Evolutionary conservation across 495 filamentous ascomycete genomes (phyloP).

Genomic region (Staphylotrichum longicolle): DNA sequence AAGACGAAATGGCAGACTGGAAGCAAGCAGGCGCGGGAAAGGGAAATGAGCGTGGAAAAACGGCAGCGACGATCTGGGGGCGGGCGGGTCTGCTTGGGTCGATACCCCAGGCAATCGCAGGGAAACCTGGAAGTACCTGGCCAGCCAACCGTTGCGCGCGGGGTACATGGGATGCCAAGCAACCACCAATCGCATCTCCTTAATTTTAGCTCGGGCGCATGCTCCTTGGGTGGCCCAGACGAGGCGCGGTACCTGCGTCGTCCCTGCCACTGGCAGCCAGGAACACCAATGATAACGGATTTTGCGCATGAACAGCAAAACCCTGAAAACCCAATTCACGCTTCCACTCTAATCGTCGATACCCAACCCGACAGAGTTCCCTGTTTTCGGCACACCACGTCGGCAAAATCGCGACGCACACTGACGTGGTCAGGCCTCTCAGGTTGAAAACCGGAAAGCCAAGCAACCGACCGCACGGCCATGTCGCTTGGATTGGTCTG

Average conservation of each 20-base stretch:
- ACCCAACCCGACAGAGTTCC: not conserved
- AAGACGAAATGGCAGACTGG: conserved; percentile 10
- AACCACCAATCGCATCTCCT: conserved; percentile 29
- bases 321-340: not conserved
- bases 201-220: conserved; percentile 33
- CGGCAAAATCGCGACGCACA: not conserved
- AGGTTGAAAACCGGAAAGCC: not conserved
- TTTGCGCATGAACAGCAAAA: not conserved
- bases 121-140: conserved; percentile 17
- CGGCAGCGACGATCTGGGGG: conserved; percentile 21
- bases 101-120: not conserved
- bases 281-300: conserved; percentile 18
- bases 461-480: not conserved
- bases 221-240: conserved; percentile 10
- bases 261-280: conserved; percentile 7
- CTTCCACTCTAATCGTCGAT: not conserved
- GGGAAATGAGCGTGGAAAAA: conserved; percentile 27
- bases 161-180: conserved; percentile 18
- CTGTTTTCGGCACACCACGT: not conserved
- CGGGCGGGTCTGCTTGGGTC: conserved; percentile 13
- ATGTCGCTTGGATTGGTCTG: not conserved
- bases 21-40: conserved; percentile 12
- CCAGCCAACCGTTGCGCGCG: conserved; percentile 17
- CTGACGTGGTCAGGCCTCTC: not conserved
- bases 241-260: conserved; percentile 26